Percentiles rank a stretch among this genome's conserved stretches.
Evolutionary conservation across 257 asterid genomes (phyloP).

Genomic region (Scutellaria baicalensis): DNA sequence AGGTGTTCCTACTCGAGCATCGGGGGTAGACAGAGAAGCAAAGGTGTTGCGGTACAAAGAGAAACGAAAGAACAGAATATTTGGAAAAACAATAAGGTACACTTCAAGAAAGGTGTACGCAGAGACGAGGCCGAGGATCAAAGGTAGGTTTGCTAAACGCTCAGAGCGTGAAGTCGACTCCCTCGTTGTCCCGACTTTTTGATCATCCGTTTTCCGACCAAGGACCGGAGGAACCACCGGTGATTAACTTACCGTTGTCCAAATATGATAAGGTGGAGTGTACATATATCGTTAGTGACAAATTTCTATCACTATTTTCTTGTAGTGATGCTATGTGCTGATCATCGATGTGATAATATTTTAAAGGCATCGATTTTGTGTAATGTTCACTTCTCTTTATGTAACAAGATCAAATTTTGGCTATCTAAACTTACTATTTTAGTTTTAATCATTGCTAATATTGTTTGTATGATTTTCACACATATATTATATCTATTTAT

Average conservation of each 20-base stretch:
- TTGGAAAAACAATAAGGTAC: constrained; percentile 43
- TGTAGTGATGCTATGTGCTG: neutral
- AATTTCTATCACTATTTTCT: no score
- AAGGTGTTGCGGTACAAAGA: constrained; percentile 70
- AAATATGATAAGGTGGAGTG: neutral
- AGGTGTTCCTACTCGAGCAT: constrained; percentile 24
- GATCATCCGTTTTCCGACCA: neutral
- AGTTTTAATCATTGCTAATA: no score
- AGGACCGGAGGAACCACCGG: neutral
- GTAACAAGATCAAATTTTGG: constrained; percentile 4
- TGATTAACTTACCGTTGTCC: neutral
- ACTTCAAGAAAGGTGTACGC: constrained; percentile 55
- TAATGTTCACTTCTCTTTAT: neutral
- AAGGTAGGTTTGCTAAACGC: constrained; percentile 46
- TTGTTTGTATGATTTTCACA: no score
- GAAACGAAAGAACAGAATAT: constrained; percentile 65
- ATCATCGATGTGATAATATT: neutral
- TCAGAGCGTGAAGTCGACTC: constrained; percentile 30
- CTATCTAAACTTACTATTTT: neutral
- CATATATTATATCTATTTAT: no score
- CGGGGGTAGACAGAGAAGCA: constrained; percentile 56
- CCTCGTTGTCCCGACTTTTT: constrained; percentile 49
- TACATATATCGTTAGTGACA: neutral
- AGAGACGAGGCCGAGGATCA: constrained; percentile 46
- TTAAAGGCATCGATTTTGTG: constrained; percentile 10